Percentiles rank a stretch among this genome's conserved stretches.
phyloP scores from a whole-genome alignment of 768 basidiomycete genomes.

The Lactarius vividus region DNA sequence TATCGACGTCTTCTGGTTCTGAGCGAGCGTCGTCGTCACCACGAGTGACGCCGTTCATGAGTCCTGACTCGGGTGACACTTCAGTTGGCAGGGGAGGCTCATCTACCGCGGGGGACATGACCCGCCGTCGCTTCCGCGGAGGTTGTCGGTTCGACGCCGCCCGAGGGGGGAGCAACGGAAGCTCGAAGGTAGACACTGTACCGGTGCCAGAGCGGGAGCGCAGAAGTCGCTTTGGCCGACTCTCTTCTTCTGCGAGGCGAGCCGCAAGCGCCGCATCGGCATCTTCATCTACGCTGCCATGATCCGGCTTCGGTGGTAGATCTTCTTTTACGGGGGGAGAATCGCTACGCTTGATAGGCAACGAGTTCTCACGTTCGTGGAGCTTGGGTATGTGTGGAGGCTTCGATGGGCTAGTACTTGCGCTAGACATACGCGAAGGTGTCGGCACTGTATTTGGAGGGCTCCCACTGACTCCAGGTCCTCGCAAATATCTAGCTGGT shows the following conservation, averaged over 20 bases:
- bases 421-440: conserved; percentile 14
- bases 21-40: conserved; percentile 41
- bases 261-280: conserved; percentile 33
- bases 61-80: conserved; percentile 6
- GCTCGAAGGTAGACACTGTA: conserved; percentile 20
- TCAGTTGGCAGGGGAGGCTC: conserved; percentile 25
- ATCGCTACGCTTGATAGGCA: conserved; percentile 4
- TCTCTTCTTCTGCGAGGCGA: conserved; percentile 33
- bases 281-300: conserved; percentile 25
- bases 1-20: conserved; percentile 47
- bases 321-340: conserved; percentile 29
- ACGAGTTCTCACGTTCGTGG: conserved; percentile 4
- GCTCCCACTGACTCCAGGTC: conserved; percentile 23
- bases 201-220: conserved; percentile 35
- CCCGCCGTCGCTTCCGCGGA: conserved; percentile 34
- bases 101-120: conserved; percentile 32
- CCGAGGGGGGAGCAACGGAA: conserved; percentile 17
- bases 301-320: conserved; percentile 19
- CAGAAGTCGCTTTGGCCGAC: conserved; percentile 31
- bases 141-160: conserved; percentile 8
- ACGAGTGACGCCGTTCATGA: conserved; percentile 3
- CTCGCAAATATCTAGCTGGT: conserved; percentile 22
- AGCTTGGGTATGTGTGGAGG: conserved; percentile 3
- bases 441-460: conserved; percentile 20
- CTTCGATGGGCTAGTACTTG: conserved; percentile 16